phyloP scores from a whole-genome alignment of 257 asterid genomes.

The Penstemon eatonii region DNA sequence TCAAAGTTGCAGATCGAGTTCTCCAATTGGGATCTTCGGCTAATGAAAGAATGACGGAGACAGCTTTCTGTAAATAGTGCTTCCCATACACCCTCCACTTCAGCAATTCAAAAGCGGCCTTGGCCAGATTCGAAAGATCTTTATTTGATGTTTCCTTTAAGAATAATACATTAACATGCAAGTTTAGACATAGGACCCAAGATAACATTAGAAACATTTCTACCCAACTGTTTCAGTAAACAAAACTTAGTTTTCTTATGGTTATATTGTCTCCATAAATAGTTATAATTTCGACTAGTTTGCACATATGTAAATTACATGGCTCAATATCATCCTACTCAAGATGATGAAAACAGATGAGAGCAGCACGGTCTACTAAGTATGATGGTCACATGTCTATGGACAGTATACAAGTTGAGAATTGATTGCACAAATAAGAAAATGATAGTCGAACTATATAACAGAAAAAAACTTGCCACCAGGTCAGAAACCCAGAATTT shows the following conservation, averaged over 20 bases:
- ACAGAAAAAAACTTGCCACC: not conserved
- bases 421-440: conserved; percentile 3
- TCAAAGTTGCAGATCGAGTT: conserved; percentile 88
- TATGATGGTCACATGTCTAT: not conserved
- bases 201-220: not conserved
- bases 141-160: conserved; percentile 89
- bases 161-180: conserved; percentile 24
- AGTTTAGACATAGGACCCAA: conserved; percentile 20
- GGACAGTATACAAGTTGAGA: not conserved
- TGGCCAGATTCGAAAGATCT: conserved; percentile 88
- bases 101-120: conserved; percentile 85
- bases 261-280: not conserved
- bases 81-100: conserved; percentile 77
- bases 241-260: conserved; percentile 1
- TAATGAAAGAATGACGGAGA: conserved; percentile 59
- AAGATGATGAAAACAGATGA: conserved; percentile 1
- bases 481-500: not conserved
- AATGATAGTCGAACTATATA: conserved; percentile 11
- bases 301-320: not conserved
- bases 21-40: conserved; percentile 93
- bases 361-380: conserved; percentile 19
- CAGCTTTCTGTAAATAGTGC: conserved; percentile 68
- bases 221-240: conserved; percentile 10
- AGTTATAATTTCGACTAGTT: not conserved
- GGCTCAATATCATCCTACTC: conserved; percentile 12